Conservation (phyloP, 2,329 filamentous ascomycete species). For the Aspergillus sp. region DNA sequence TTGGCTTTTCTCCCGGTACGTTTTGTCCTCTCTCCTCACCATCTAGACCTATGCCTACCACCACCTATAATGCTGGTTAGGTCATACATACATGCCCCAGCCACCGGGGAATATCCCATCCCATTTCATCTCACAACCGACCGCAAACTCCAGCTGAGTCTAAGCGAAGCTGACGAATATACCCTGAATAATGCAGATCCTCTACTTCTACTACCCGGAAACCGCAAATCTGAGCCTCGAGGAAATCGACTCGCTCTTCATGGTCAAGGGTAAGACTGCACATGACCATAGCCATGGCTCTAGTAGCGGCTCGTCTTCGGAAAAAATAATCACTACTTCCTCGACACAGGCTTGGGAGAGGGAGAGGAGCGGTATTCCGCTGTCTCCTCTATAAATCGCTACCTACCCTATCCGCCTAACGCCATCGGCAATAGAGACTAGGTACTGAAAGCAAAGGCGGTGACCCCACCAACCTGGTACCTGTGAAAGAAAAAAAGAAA, state of each 20-base stretch:
- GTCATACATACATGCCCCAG: not conserved
- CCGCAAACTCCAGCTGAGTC: not conserved
- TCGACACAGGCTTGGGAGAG: not conserved
- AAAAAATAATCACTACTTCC: not conserved
- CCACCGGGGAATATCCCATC: not conserved
- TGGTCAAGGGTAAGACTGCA: constrained; percentile 10
- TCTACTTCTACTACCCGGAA: constrained; percentile 51
- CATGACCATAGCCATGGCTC: not conserved
- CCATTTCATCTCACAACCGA: not conserved
- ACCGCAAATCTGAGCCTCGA: constrained; percentile 46
- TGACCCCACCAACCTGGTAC: not conserved
- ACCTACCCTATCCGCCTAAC: no score
- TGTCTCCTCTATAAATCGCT: not conserved
- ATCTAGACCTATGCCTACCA: not conserved
- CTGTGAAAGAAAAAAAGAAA: not conserved
- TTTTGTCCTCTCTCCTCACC: not conserved
- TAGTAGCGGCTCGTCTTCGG: not conserved
- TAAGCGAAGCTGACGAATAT: not conserved
- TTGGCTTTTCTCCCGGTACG: constrained; percentile 37
- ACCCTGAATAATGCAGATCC: constrained; percentile 17
- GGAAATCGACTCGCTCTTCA: constrained; percentile 47
- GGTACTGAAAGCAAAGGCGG: not conserved
- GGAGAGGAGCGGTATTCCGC: not conserved
- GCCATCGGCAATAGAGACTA: not conserved
- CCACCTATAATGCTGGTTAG: not conserved